These are phyloP conservation scores for Penicillium expansum DNA, from an alignment of 2,329 filamentous ascomycete genomes.

Conservation along the genomic window DNA sequence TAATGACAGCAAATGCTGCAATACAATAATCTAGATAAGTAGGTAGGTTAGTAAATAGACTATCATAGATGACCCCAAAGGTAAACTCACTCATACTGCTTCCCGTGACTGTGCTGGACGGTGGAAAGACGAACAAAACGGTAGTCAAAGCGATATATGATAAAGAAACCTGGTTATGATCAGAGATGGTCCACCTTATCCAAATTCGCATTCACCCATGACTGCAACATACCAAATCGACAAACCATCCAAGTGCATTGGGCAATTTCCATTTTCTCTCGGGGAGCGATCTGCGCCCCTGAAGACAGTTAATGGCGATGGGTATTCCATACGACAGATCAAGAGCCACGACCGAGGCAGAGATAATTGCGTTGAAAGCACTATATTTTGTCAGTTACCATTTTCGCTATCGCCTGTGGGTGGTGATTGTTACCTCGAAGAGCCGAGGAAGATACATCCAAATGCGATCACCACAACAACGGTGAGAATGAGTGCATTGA, in stretches of 20 bases:
- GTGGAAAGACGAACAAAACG: slow-evolving; percentile 71
- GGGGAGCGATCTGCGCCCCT: slow-evolving; percentile 63
- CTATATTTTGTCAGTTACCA: slow-evolving; percentile 30
- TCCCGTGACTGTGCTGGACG: slow-evolving; percentile 59
- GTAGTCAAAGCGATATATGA: slow-evolving; percentile 66
- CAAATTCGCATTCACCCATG: neutral
- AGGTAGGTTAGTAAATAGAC: neutral
- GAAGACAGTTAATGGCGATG: slow-evolving; percentile 64
- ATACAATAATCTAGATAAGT: slow-evolving; percentile 36
- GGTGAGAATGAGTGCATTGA: slow-evolving; percentile 64
- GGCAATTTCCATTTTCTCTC: slow-evolving; percentile 58
- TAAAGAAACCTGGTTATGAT: slow-evolving; percentile 48
- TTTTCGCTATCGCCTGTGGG: too few species aligned
- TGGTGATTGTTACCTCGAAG: slow-evolving; percentile 36
- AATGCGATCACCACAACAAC: slow-evolving; percentile 63
- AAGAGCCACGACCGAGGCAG: slow-evolving; percentile 68
- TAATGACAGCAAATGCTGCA: slow-evolving; percentile 57
- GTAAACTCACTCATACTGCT: slow-evolving; percentile 63
- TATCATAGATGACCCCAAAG: neutral
- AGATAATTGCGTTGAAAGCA: slow-evolving; percentile 69
- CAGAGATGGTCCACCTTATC: neutral
- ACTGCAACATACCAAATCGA: slow-evolving; percentile 50
- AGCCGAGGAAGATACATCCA: slow-evolving; percentile 67
- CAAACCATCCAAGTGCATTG: slow-evolving; percentile 55
- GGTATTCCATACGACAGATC: slow-evolving; percentile 73